Evolutionary conservation across 2,329 filamentous ascomycete species (phyloP).

Genomic region (Hypomyces perniciosus): DNA sequence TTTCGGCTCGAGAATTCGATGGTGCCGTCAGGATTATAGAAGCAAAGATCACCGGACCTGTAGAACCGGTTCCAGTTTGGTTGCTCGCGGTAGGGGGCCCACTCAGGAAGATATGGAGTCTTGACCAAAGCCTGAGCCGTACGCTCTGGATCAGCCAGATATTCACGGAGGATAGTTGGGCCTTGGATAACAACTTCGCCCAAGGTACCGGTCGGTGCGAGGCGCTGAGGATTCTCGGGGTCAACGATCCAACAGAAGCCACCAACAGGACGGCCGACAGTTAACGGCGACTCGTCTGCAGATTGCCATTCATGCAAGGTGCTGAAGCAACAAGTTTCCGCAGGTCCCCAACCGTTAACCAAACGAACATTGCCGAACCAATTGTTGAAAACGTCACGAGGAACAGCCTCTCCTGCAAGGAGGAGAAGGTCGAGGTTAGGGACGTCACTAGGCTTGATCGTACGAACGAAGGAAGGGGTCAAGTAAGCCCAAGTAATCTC

Average conservation of each 20-base stretch:
- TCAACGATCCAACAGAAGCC: conserved; percentile 10
- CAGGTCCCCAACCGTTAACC: conserved; percentile 17
- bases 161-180: conserved; percentile 8
- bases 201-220: conserved; percentile 7
- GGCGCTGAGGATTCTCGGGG: conserved; percentile 6
- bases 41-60: conserved; percentile 9
- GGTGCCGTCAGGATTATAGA: conserved; percentile 9
- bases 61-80: conserved; percentile 5
- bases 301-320: conserved; percentile 11
- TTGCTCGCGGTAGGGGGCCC: conserved; percentile 4
- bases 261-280: conserved; percentile 10
- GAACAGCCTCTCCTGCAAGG: conserved; percentile 13
- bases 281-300: conserved; percentile 4
- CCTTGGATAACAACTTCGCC: conserved; percentile 13
- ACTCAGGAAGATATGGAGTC: conserved; percentile 5
- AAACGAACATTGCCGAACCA: conserved; percentile 13
- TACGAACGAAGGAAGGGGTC: conserved; percentile 9
- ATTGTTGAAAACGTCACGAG: conserved; percentile 6
- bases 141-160: conserved; percentile 8
- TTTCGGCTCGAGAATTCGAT: conserved; percentile 9
- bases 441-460: conserved; percentile 6
- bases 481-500: conserved; percentile 9
- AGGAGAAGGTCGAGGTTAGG: conserved; percentile 9
- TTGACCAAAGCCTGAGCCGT: not conserved
- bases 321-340: conserved; percentile 13